Evolutionary conservation across 2,329 filamentous ascomycete species (phyloP), one percentile per base, ranked within the genome.

Genomic region (Cladosporium austrohemisphaericum): DNA sequence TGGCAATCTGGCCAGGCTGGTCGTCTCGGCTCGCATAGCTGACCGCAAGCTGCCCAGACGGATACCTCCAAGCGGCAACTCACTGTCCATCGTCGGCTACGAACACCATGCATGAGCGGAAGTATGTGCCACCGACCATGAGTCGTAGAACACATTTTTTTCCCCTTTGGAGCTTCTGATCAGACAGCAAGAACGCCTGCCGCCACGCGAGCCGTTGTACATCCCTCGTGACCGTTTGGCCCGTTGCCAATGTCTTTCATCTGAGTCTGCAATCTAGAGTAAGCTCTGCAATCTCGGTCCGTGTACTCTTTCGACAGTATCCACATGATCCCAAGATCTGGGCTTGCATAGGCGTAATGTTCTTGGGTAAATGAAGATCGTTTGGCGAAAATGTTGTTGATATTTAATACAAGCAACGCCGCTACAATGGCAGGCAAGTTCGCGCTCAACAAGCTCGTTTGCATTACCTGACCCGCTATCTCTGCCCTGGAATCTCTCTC

Each of bases 231-330:
- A 28, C 25, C 38, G 38, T 41, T 26, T 41, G 25, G 6, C 26
- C 44, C 44, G 44, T 47, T 38, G 44, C 44, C 33, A 47, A 47
- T 16, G 38, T 41, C 22, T n/a, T 35, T 9, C 13, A 31, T 47
- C 33, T 25, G 44, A 47, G 25, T 37, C 33, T 31, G 33, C 44
- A 47, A 47, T 47, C 43, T 47, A 28, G 32, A 47, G 18, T 28
- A 26, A 23, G 5, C 43, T 14, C 7, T 16, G 22, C 18, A 47
- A 47, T 47, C 33, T 47, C 44, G 44, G 33, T 16, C 44, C 44
- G 44, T 32, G 33, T 38, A 13, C 22, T 28, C 11, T 47, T 23
- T 22, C 11, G 25, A 38, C 33, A 9, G 6, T 26, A 20, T 11
- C 25, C 44, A 38, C n/a, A 23, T n/a, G 18, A 5, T 1, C 3